These are phyloP conservation scores for Saccharum hybrid DNA, from an alignment of 202 grass and related monocot species.

Conservation along the genomic window DNA sequence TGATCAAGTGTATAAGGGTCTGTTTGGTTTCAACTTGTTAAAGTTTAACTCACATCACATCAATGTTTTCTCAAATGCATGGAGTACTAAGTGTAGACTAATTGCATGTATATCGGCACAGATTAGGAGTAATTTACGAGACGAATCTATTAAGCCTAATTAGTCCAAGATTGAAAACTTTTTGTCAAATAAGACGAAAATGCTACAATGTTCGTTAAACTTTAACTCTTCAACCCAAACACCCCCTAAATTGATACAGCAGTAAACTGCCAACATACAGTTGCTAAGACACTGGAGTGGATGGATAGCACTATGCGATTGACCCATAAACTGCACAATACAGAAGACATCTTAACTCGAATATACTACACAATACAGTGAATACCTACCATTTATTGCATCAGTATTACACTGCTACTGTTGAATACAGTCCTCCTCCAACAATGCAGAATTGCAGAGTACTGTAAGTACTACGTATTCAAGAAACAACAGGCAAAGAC, in stretches of 20 bases:
- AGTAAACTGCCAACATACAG: neutral
- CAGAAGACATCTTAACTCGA: neutral
- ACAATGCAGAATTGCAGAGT: neutral
- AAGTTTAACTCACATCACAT: too few relatives aligned
- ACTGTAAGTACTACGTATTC: neutral
- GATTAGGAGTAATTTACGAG: too few relatives aligned
- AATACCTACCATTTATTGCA: conserved; percentile 27
- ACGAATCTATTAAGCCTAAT: too few relatives aligned
- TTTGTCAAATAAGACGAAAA: too few relatives aligned
- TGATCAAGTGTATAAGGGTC: neutral
- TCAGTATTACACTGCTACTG: conserved; percentile 9
- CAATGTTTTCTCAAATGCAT: too few relatives aligned
- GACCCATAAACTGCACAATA: neutral
- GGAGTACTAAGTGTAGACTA: too few relatives aligned
- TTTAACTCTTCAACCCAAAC: too few relatives aligned
- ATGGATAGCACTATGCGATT: neutral
- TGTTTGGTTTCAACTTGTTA: too few relatives aligned
- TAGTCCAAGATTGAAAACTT: too few relatives aligned
- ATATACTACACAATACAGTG: neutral
- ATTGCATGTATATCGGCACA: too few relatives aligned
- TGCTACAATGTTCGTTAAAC: too few relatives aligned
- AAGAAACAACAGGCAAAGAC: conserved; percentile 13
- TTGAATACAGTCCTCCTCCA: neutral
- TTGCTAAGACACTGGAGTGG: neutral
- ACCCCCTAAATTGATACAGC: neutral